Percentiles rank a stretch among this genome's conserved stretches.
Evolutionary conservation across 768 basidiomycete genomes (phyloP).

Genomic region (Trametes maxima): DNA sequence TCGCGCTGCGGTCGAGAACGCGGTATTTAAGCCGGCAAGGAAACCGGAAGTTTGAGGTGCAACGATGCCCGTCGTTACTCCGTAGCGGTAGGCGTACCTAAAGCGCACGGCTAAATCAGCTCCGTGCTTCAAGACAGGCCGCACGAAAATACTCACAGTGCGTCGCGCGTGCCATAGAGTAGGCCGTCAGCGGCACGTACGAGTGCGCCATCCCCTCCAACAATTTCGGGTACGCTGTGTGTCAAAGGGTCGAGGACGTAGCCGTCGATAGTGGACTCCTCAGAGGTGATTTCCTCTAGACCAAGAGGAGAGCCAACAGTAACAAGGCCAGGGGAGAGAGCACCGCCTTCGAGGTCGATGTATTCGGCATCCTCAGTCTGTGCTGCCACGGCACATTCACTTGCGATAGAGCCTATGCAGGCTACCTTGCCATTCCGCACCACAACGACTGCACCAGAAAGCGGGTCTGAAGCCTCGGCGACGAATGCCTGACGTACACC

Average conservation of each 20-base stretch:
- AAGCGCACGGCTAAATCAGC: not conserved
- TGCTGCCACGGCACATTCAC: not conserved
- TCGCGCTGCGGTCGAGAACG: conserved; percentile 40
- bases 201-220: conserved; percentile 40
- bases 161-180: conserved; percentile 61
- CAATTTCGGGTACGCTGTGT: conserved; percentile 37
- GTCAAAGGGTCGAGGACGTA: conserved; percentile 48
- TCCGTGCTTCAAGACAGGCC: too few species aligned
- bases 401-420: conserved; percentile 49
- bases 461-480: conserved; percentile 18
- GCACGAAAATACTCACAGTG: conserved; percentile 42
- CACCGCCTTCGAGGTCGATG: conserved; percentile 70
- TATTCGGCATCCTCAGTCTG: conserved; percentile 22
- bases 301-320: conserved; percentile 69
- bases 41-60: conserved; percentile 40
- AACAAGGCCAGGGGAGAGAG: conserved; percentile 63
- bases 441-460: conserved; percentile 45
- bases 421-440: conserved; percentile 54
- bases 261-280: conserved; percentile 61
- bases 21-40: conserved; percentile 41
- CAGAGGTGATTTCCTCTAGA: conserved; percentile 67
- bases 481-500: conserved; percentile 38
- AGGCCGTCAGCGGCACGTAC: conserved; percentile 73
- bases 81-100: conserved; percentile 54
- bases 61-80: conserved; percentile 51